Evolutionary conservation across 192 early-diverging fungal species (phyloP), one percentile per base, ranked within the genome.

Genomic region (Backusella circina): DNA sequence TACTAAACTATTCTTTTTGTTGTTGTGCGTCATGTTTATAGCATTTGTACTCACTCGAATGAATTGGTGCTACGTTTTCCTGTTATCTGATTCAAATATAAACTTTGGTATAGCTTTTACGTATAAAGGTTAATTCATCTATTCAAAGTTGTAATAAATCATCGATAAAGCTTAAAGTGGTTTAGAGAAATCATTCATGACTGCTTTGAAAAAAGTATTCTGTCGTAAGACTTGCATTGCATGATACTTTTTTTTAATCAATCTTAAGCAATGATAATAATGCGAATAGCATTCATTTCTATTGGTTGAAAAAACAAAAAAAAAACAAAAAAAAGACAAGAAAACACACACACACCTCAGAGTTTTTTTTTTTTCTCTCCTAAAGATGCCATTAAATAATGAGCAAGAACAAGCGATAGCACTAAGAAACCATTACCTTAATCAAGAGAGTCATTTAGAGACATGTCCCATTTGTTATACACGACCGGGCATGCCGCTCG

Each of bases 401-500:
- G 54, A 61, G 12, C 54, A 61, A 26, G 54, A 61, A 61, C 54
- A 61, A 8, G 54, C 54, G 3, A 61, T 61, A 61, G 54, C 54
- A 23, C 26, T 68, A 68, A 37, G 33, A 2, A 37, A 36, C 38
- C 67, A 68, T 10, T 36, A 68, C n/a, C 67, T n/a, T 37, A 68
- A 47, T 15, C 69, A 70, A 28, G 28, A 47, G 12, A 35, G 18
- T 47, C 69, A 70, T 47, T 31, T 67, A 64, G 77, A 78, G 7
- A 65, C 73, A 21, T 80, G 79, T 44, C 16, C 57, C 65, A 71
- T 80, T 28, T 80, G 79, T 41, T 76, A 81, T 72, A 84, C 81
- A 35, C 78, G 79, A 30, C 82, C 86, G 18, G 78, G 76, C 36
- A 77, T 79, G 26, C 83, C 91, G 9, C 79, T 98, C 15, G 95